These are phyloP conservation scores for Pseudogymnoascus sp. DNA, from an alignment of 2,329 filamentous ascomycete genomes.

Conservation along the genomic window DNA sequence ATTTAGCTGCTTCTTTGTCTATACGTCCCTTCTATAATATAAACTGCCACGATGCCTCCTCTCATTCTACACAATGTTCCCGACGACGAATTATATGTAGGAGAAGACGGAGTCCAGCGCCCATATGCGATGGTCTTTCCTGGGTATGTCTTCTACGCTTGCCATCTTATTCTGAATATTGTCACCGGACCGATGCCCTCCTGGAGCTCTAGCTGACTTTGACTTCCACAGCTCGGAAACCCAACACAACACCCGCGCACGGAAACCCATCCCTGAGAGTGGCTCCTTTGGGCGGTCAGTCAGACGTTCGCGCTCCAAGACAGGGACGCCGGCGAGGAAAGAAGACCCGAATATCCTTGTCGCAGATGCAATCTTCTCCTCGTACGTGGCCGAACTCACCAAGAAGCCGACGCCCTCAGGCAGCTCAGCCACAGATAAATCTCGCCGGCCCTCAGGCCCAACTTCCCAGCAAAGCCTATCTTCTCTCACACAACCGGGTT, in stretches of 20 bases:
- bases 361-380: conserved; percentile 53
- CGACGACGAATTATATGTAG: conserved; percentile 58
- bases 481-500: conserved; percentile 22
- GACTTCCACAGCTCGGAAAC: neutral
- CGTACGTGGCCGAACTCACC: conserved; percentile 42
- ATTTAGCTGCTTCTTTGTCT: neutral
- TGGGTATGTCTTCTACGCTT: conserved; percentile 39
- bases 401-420: conserved; percentile 23
- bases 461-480: conserved; percentile 29
- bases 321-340: conserved; percentile 44
- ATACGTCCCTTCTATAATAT: neutral
- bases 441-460: conserved; percentile 21
- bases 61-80: conserved; percentile 61
- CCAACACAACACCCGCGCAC: conserved; percentile 33
- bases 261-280: conserved; percentile 49
- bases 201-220: neutral
- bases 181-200: neutral
- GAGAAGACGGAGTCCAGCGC: conserved; percentile 55
- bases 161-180: neutral
- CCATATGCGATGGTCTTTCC: conserved; percentile 60
- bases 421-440: conserved; percentile 21
- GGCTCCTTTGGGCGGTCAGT: conserved; percentile 62
- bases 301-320: conserved; percentile 52
- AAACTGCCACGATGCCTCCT: conserved; percentile 44
- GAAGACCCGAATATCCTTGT: conserved; percentile 55